These are phyloP conservation scores for Bombardia bombarda DNA, from an alignment of 495 filamentous ascomycete genomes.

Conservation along the genomic window DNA sequence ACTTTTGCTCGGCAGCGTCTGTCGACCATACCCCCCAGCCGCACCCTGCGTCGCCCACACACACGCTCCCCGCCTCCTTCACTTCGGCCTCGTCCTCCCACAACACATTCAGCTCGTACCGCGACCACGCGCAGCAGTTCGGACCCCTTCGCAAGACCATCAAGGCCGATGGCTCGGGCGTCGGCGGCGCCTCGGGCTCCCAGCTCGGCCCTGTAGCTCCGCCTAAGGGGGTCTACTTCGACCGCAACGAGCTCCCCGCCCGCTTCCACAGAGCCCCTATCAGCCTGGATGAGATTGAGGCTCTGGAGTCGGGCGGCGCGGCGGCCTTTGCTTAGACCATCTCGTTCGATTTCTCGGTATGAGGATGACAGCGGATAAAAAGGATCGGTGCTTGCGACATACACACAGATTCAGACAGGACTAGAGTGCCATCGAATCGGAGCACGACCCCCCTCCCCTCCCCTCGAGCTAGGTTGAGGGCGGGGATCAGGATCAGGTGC, in stretches of 20 bases:
- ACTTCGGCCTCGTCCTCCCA: slow-evolving; percentile 51
- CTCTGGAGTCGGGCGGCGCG: slow-evolving; percentile 86
- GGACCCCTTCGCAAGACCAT: slow-evolving; percentile 66
- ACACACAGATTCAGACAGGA: too few relatives aligned
- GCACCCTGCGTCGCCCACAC: slow-evolving; percentile 51
- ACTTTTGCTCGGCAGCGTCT: slow-evolving; percentile 38
- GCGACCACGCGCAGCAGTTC: slow-evolving; percentile 87
- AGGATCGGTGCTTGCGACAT: too few relatives aligned
- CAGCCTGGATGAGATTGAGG: slow-evolving; percentile 81
- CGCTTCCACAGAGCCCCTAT: slow-evolving; percentile 72
- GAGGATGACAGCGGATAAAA: too few relatives aligned
- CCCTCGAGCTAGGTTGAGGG: too few relatives aligned
- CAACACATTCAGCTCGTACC: slow-evolving; percentile 79
- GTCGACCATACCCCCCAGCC: slow-evolving; percentile 75
- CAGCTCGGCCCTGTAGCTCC: slow-evolving; percentile 65
- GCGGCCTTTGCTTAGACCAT: slow-evolving; percentile 27
- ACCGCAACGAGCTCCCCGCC: slow-evolving; percentile 76
- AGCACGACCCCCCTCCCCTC: too few relatives aligned
- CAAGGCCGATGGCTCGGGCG: slow-evolving; percentile 38
- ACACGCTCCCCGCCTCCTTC: slow-evolving; percentile 50
- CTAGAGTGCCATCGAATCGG: too few relatives aligned
- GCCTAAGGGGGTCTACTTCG: slow-evolving; percentile 70
- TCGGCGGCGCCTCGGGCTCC: slow-evolving; percentile 59
- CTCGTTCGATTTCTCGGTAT: too few relatives aligned
- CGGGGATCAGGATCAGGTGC: too few relatives aligned